Evolutionary conservation across 2,329 filamentous ascomycete genomes (phyloP), one percentile per base, ranked within the genome.

Genomic region (Zasmidium angulare): DNA sequence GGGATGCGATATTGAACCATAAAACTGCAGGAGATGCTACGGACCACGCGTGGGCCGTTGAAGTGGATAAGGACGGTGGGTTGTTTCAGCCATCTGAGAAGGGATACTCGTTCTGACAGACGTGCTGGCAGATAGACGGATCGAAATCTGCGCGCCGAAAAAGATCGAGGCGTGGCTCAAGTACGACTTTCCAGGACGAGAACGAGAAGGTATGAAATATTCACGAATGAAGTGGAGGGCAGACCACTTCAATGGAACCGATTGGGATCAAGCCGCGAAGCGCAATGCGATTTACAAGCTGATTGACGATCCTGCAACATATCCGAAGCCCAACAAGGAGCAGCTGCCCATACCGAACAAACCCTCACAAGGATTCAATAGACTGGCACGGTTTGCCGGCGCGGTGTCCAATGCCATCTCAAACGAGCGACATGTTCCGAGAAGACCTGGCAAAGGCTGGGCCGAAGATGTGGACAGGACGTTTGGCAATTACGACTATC

Each of bases 1-100:
- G 86, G 80, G 88, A 90, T 71, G 85, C 86, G 1, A 87, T 91
- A 6, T 76, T 90, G 48, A 91, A 90, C 67, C 88, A 90, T 71
- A 89, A 88, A 71, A 86, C 87, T 2, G 87, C 82, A 1, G 88
- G 86, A 6, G 88, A 91, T 70, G 78, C 78, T 53, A 85, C 81
- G 23, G 88, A 90, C 70, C 81, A 81, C 55, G 87, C 82, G 58
- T 75, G 77, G 59, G 86, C 85, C 1, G 80, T 88, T 48, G 85
- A 87, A 71, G 88, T 90, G 22, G 82, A 90, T 68, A 72, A 77
- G 0, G 61, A 63, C 55, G 70, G 69, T 69, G 60, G 17, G 54
- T 54, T 17, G 11, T 6, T 20, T 29, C 17, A 26, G 10, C 2
- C 12, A n/a, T 10, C 3, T 29, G 6, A 11, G 23, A 26, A 19